Percentiles rank a stretch among this genome's conserved stretches.
phyloP scores from a whole-genome alignment of 805 yeast species.

The Metschnikowia picachoensis region DNA sequence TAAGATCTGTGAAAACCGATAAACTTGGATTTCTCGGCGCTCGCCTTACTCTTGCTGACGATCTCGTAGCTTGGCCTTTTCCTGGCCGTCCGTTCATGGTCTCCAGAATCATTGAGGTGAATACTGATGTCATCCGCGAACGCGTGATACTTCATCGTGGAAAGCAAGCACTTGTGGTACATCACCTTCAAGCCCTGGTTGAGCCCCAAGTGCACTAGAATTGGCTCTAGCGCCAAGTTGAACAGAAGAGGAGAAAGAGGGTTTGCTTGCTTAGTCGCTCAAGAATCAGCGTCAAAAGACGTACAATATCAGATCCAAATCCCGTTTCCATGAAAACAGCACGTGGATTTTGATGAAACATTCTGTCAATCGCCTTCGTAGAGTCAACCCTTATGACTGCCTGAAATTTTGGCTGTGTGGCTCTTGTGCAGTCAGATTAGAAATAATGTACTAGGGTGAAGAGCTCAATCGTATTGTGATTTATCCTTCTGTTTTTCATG shows the following conservation, averaged over 20 bases:
- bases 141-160: conserved; percentile 5
- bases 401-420: not conserved
- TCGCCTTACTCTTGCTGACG: conserved; percentile 1
- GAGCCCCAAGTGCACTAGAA: not conserved
- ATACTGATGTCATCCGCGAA: conserved; percentile 7
- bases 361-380: conserved; percentile 3
- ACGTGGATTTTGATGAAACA: not conserved
- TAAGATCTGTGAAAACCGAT: not conserved
- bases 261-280: conserved; percentile 5
- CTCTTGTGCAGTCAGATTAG: not conserved
- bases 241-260: conserved; percentile 5
- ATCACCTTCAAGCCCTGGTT: not conserved
- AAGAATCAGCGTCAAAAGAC: conserved; percentile 6
- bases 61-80: not conserved
- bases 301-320: not conserved
- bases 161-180: not conserved
- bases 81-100: not conserved
- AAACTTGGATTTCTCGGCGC: not conserved
- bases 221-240: conserved; percentile 6
- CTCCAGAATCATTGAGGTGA: not conserved
- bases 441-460: conserved; percentile 1
- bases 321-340: not conserved
- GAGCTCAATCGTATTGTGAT: conserved; percentile 3
- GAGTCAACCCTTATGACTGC: conserved; percentile 1
- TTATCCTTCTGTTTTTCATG: not conserved